Conservation (phyloP, 139 green algal species). For the Chlamydomonas asymmetrica region DNA sequence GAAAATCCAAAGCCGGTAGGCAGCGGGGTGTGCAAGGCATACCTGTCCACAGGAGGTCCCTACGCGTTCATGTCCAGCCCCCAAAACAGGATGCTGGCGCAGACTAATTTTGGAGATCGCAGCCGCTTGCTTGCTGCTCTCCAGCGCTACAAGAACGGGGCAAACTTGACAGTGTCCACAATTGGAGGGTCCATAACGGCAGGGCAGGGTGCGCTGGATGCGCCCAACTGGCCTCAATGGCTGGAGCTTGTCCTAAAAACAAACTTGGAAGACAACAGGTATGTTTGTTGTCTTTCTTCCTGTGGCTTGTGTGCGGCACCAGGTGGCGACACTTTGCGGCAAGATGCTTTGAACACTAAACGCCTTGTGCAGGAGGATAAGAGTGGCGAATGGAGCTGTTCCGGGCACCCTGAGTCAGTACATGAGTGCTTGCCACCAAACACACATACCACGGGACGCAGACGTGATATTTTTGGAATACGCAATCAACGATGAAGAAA, state of each 20-base stretch:
- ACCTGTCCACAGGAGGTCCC: no score
- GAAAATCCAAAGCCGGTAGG: no score
- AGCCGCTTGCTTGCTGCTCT: conserved; percentile 10
- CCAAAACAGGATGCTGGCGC: no score
- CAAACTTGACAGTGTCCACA: conserved; percentile 9
- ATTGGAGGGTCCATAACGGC: conserved; percentile 22
- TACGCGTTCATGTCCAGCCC: no score
- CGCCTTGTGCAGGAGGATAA: background rate
- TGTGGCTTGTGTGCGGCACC: background rate
- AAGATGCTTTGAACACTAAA: background rate
- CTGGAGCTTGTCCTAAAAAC: background rate
- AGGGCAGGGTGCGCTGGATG: conserved; percentile 27
- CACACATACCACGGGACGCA: conserved; percentile 27
- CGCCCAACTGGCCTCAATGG: conserved; percentile 10
- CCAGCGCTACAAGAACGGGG: conserved; percentile 20
- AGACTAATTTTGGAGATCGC: no score
- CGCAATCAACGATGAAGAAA: conserved; percentile 32
- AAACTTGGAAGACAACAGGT: background rate
- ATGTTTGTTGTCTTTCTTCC: background rate
- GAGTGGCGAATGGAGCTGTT: conserved; percentile 34
- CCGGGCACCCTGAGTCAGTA: conserved; percentile 32
- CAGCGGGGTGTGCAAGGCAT: no score
- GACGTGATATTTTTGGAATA: conserved; percentile 52
- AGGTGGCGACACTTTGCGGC: background rate
- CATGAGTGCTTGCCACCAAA: conserved; percentile 32